A percentile compares a stretch with the other conserved stretches of the same genome.
phyloP scores from a whole-genome alignment of 2,329 filamentous ascomycete genomes.

The Fusarium sp. region DNA sequence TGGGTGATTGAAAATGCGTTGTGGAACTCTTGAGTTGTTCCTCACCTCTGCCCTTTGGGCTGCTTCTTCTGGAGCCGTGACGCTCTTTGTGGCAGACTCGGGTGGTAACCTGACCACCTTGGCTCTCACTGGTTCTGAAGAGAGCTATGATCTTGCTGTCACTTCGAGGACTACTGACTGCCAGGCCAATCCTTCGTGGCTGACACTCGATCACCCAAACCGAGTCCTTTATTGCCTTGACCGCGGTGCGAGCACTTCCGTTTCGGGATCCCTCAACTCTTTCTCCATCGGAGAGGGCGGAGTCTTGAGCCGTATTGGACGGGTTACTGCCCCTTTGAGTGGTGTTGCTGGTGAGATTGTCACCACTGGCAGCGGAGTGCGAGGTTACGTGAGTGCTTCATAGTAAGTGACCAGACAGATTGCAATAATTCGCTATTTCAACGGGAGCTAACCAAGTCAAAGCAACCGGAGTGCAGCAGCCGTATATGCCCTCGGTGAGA shows the following conservation, averaged over 20 bases:
- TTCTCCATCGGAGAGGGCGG: conserved; percentile 27
- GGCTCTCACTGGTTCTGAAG: conserved; percentile 1
- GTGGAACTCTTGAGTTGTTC: neutral
- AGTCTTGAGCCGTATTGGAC: conserved; percentile 15
- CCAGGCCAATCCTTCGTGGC: conserved; percentile 30
- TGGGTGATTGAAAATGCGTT: neutral
- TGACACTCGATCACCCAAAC: conserved; percentile 26
- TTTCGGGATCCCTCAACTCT: conserved; percentile 37
- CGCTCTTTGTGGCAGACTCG: conserved; percentile 38
- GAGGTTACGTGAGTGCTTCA: conserved; percentile 36
- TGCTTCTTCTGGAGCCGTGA: conserved; percentile 18
- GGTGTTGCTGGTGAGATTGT: conserved; percentile 37
- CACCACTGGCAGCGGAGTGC: conserved; percentile 18
- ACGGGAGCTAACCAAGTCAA: neutral
- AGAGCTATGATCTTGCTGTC: conserved; percentile 14
- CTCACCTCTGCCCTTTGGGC: conserved; percentile 14
- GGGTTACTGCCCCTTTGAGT: conserved; percentile 20
- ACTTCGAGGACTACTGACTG: conserved; percentile 26
- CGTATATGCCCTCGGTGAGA: conserved; percentile 23
- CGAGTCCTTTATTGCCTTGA: conserved; percentile 40
- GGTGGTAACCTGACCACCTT: conserved; percentile 37
- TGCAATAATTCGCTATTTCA: too few species aligned
- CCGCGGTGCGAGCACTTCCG: conserved; percentile 13
- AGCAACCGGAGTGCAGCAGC: conserved; percentile 32
- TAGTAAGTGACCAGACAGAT: conserved; percentile 26